Evolutionary conservation across 805 yeast genomes (phyloP).

Genomic region (Phaffomyces thermotolerans): DNA sequence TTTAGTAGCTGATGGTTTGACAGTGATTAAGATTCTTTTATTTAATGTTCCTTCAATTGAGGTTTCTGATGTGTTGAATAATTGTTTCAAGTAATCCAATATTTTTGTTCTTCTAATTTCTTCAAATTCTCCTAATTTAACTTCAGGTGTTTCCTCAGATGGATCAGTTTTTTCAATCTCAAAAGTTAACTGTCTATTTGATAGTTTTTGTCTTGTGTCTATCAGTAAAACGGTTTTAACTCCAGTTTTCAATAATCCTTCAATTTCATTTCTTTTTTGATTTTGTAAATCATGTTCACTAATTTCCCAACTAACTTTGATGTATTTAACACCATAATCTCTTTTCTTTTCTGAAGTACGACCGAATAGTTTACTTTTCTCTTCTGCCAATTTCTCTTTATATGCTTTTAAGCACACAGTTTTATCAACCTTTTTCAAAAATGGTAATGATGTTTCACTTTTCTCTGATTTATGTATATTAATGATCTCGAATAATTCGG

Average conservation of each 20-base stretch:
- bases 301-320: slow-evolving; percentile 51
- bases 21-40: slow-evolving; percentile 20
- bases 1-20: slow-evolving; percentile 21
- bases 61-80: slow-evolving; percentile 23
- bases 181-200: background rate
- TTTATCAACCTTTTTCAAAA: slow-evolving; percentile 12
- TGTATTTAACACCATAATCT: slow-evolving; percentile 34
- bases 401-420: slow-evolving; percentile 24
- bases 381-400: slow-evolving; percentile 15
- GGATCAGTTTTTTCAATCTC: slow-evolving; percentile 9
- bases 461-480: slow-evolving; percentile 9
- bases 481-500: slow-evolving; percentile 16
- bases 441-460: slow-evolving; percentile 7
- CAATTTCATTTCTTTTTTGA: slow-evolving; percentile 48
- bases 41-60: slow-evolving; percentile 25
- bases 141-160: slow-evolving; percentile 13
- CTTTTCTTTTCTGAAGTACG: slow-evolving; percentile 21
- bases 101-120: slow-evolving; percentile 27
- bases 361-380: slow-evolving; percentile 18
- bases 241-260: slow-evolving; percentile 37
- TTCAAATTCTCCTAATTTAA: slow-evolving; percentile 26
- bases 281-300: slow-evolving; percentile 42
- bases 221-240: slow-evolving; percentile 31
- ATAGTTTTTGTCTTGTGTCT: slow-evolving; percentile 30
- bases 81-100: slow-evolving; percentile 22